These are phyloP conservation scores for Gigaspora rosea DNA, from an alignment of 192 early-diverging fungal genomes.

Conservation along the genomic window DNA sequence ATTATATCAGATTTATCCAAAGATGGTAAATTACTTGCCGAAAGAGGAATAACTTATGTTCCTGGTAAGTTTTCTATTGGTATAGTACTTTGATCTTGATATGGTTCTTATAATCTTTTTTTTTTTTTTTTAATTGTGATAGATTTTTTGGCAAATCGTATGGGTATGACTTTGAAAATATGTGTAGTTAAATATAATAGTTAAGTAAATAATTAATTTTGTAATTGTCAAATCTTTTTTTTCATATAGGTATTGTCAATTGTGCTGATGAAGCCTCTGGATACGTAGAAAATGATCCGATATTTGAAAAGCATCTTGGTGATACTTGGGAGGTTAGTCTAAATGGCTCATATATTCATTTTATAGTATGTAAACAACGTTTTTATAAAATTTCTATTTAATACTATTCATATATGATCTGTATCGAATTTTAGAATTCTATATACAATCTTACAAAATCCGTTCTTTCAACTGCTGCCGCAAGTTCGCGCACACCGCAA, in stretches of 20 bases:
- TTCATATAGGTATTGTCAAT: conserved; percentile 42
- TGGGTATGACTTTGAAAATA: conserved; percentile 22
- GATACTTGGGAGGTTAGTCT: conserved; percentile 22
- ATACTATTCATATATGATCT: too few relatives aligned
- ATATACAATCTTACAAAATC: conserved; percentile 44
- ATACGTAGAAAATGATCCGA: conserved; percentile 44
- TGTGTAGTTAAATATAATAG: not conserved
- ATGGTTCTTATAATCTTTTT: not conserved
- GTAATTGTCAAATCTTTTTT: not conserved
- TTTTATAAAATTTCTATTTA: too few relatives aligned
- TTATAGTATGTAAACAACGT: too few relatives aligned
- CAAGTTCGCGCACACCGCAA: conserved; percentile 40
- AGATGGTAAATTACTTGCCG: conserved; percentile 40
- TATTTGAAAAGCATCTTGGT: conserved; percentile 48
- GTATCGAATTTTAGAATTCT: conserved; percentile 31
- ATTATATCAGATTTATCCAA: conserved; percentile 31
- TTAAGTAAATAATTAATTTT: not conserved
- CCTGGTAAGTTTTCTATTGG: conserved; percentile 23
- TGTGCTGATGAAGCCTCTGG: conserved; percentile 50
- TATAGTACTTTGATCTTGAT: not conserved
- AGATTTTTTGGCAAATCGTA: conserved; percentile 44
- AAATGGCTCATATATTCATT: not conserved
- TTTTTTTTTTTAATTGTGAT: not conserved
- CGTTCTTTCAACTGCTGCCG: conserved; percentile 32
- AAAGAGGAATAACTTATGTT: conserved; percentile 44